A percentile compares a stretch with the other conserved stretches of the same genome.
These are phyloP conservation scores for Fusarium tjaetaba DNA, from an alignment of 2,329 filamentous ascomycete species.

Conservation along the genomic window DNA sequence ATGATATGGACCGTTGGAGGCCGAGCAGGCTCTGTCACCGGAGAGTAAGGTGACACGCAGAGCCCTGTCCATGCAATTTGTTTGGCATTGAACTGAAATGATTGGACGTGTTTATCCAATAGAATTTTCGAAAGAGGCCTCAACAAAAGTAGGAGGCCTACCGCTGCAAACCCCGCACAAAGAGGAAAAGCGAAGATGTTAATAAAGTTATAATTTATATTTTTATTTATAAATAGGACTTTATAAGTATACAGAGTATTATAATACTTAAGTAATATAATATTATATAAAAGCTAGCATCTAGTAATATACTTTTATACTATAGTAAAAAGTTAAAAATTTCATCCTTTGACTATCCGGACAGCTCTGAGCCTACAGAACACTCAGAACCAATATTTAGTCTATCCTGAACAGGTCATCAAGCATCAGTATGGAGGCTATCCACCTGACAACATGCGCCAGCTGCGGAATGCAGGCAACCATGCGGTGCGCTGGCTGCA, in stretches of 20 bases:
- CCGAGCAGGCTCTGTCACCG: not conserved
- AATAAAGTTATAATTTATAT: too few relatives aligned
- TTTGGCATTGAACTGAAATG: accelerated
- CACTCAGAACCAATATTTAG: accelerated
- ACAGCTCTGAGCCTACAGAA: not conserved
- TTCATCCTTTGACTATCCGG: not conserved
- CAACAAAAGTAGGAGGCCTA: not conserved
- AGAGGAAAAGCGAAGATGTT: not conserved
- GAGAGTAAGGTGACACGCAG: not conserved
- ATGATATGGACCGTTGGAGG: not conserved
- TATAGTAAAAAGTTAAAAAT: too few relatives aligned
- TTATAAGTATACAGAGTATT: too few relatives aligned
- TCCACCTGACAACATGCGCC: not conserved
- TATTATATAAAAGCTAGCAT: too few relatives aligned
- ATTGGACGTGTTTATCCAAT: not conserved
- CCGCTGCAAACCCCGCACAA: not conserved
- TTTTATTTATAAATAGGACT: too few relatives aligned
- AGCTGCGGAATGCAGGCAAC: not conserved
- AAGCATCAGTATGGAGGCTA: not conserved
- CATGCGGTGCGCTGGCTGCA: not conserved
- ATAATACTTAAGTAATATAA: too few relatives aligned
- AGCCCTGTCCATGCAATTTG: not conserved
- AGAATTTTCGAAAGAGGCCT: not conserved
- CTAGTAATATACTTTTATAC: too few relatives aligned
- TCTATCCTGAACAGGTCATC: too few relatives aligned